Evolutionary conservation across 345 rosid genomes (phyloP).

Genomic region (Eucalyptus rudis): DNA sequence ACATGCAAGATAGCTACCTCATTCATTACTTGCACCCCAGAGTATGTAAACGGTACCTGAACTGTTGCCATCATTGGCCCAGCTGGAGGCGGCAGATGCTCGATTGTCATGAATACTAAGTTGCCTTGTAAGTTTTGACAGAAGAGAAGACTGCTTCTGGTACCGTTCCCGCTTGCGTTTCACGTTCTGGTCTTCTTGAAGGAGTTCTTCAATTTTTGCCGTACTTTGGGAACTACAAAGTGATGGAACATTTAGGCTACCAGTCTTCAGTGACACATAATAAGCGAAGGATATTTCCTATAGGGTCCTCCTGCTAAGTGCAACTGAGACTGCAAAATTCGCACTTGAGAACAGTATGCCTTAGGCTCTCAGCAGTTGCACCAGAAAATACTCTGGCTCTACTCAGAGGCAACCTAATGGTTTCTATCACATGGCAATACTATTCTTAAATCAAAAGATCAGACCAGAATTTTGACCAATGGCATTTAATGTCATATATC

Average conservation of each 20-base stretch:
- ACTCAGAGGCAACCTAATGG: not conserved
- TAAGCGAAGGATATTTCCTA: not conserved
- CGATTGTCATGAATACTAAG: conserved; percentile 87
- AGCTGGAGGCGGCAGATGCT: conserved; percentile 79
- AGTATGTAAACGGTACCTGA: not conserved
- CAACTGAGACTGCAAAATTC: not conserved
- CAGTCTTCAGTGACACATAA: not conserved
- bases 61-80: conserved; percentile 30
- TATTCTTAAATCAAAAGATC: not conserved
- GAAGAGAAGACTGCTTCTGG: conserved; percentile 81
- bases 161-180: conserved; percentile 67
- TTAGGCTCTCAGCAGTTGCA: not conserved
- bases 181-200: conserved; percentile 84
- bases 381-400: not conserved
- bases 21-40: not conserved
- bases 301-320: not conserved
- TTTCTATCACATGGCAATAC: not conserved
- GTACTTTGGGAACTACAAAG: conserved; percentile 63
- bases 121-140: conserved; percentile 70
- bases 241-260: not conserved
- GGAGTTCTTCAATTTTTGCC: conserved; percentile 70
- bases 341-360: not conserved
- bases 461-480: not conserved
- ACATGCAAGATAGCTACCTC: not conserved
- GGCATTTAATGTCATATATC: not conserved